Evolutionary conservation across 2,329 filamentous ascomycete genomes (phyloP), one percentile per base, ranked within the genome.

Genomic region (Chaetomium strumarium): DNA sequence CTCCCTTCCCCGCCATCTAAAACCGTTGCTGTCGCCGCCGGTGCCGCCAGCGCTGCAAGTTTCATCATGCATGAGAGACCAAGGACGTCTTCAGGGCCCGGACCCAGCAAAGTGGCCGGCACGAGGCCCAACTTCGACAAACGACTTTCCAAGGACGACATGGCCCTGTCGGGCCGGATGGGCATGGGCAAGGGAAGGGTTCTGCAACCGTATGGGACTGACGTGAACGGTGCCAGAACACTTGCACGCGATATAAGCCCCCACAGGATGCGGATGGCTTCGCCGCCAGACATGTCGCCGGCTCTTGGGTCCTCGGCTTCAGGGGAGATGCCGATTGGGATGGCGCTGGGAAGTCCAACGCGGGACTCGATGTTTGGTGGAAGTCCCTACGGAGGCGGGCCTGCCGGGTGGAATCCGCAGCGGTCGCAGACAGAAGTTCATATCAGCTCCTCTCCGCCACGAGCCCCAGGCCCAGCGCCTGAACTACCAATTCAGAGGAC

Each of bases 331-430:
- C 75, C 72, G 60, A 90, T 90, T 56, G 87, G 87, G 10, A 84
- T 90, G 76, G 86, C 86, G 1, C 70, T 90, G 51, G 86, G 86
- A 31, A 90, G 85, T 62, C 86, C 86, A 20, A 71, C 75, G n/a
- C 71, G 72, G 37, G 67, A 69, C 14, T 69, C 70, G 59, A 66
- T 62, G 44, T 20, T 39, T 56, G 9, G 48, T 2, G 34, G 24
- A 16, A 53, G 49, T 17, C 53, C 54, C 6, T 44, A 51, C 14
- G 42, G 48, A 9, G 36, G 53, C n/a, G 48, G 45, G 20, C 49
- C 56, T 9, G 17, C 45, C 52, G 55, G 45, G 30, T 60, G 51
- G 58, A 54, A 47, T 48, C 55, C 43, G 38, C 60, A 55, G 39
- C 7, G 4, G 24, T 16, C 49, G 16, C 42, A 55, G 16, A 40